These are phyloP conservation scores for Podaxis sp. DNA, from an alignment of 768 basidiomycete species.

Conservation along the genomic window DNA sequence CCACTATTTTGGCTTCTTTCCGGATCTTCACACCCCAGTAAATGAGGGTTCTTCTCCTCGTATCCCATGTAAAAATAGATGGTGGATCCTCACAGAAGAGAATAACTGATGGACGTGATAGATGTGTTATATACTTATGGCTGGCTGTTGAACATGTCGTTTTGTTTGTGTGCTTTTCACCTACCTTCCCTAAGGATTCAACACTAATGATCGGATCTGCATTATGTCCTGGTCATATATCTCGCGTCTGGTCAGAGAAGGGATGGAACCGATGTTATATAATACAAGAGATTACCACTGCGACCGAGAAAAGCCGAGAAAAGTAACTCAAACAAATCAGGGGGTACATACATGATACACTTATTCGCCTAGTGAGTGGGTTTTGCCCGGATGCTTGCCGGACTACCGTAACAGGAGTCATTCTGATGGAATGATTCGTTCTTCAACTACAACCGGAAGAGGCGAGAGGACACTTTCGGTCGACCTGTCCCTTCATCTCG, in stretches of 20 bases:
- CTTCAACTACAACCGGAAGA: slow-evolving; percentile 26
- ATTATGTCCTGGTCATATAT: not conserved
- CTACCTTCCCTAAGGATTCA: not conserved
- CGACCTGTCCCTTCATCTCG: slow-evolving; percentile 9
- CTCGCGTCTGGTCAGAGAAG: not conserved
- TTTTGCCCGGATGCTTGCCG: not conserved
- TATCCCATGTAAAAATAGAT: slow-evolving; percentile 7
- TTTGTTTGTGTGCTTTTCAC: not conserved
- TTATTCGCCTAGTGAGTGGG: no score
- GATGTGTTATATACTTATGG: not conserved
- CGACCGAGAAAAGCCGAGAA: not conserved
- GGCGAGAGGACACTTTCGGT: slow-evolving; percentile 23
- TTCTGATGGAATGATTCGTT: not conserved
- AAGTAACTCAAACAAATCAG: not conserved
- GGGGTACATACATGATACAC: not conserved
- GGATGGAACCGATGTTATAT: not conserved
- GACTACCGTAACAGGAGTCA: not conserved
- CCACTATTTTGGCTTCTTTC: not conserved
- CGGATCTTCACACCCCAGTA: slow-evolving; percentile 9
- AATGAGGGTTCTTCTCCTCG: not conserved
- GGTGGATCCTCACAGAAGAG: not conserved
- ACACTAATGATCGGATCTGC: not conserved
- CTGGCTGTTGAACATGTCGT: not conserved
- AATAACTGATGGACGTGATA: slow-evolving; percentile 4
- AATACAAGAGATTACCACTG: not conserved